phyloP scores from a whole-genome alignment of 2,329 filamentous ascomycete genomes.

The Fusarium sarcochroum region DNA sequence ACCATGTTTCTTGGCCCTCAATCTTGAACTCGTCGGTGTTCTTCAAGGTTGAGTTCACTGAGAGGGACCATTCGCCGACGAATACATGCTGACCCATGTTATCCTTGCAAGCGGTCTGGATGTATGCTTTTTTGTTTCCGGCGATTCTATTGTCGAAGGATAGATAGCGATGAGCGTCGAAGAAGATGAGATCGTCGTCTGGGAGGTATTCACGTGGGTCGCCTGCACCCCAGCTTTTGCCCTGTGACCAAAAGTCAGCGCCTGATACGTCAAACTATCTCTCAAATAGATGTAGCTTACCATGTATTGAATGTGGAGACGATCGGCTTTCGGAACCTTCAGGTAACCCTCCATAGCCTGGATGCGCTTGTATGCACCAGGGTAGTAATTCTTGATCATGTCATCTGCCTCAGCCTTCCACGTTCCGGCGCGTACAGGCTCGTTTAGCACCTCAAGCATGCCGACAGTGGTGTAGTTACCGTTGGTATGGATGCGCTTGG shows the following conservation, averaged over 20 bases:
- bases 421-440: slow-evolving; percentile 58
- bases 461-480: slow-evolving; percentile 68
- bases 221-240: slow-evolving; percentile 65
- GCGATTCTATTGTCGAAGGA: slow-evolving; percentile 65
- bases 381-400: slow-evolving; percentile 48
- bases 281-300: slow-evolving; percentile 35
- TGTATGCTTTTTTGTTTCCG: slow-evolving; percentile 63
- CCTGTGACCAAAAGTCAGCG: neutral
- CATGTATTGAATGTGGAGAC: slow-evolving; percentile 67
- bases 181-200: slow-evolving; percentile 61
- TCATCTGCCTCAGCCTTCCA: slow-evolving; percentile 35
- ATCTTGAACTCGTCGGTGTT: slow-evolving; percentile 59
- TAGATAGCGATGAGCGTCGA: slow-evolving; percentile 72
- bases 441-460: slow-evolving; percentile 72
- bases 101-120: slow-evolving; percentile 64
- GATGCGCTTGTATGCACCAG: slow-evolving; percentile 54
- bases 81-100: slow-evolving; percentile 61
- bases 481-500: slow-evolving; percentile 64
- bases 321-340: slow-evolving; percentile 57
- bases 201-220: slow-evolving; percentile 63
- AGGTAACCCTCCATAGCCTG: slow-evolving; percentile 63
- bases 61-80: slow-evolving; percentile 72
- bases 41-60: slow-evolving; percentile 64
- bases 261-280: too few relatives aligned
- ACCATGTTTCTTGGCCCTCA: slow-evolving; percentile 63